phyloP scores from a whole-genome alignment of 805 yeast genomes.

The Monosporozyma yasuniensis region DNA sequence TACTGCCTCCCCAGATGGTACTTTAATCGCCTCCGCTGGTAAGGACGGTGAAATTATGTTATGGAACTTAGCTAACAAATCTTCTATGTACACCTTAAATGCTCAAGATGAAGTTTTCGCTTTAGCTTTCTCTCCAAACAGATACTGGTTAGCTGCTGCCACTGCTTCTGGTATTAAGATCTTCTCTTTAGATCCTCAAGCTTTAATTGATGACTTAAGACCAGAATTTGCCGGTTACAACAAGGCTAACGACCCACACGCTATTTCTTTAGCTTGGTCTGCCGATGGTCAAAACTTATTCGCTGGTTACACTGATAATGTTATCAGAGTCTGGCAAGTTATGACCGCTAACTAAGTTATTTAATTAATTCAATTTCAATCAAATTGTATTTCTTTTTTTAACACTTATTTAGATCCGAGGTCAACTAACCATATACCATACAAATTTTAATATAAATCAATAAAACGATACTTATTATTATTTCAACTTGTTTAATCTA shows the following conservation, averaged over 20 bases:
- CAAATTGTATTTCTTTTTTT: not conserved
- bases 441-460: constrained; percentile 1
- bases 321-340: constrained; percentile 99
- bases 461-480: not conserved
- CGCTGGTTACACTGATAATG: constrained; percentile 99
- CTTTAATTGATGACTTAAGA: constrained; percentile 91
- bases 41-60: constrained; percentile 98
- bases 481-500: not conserved
- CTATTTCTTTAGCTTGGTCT: constrained; percentile 98
- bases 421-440: constrained; percentile 1
- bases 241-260: constrained; percentile 95
- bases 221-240: constrained; percentile 88
- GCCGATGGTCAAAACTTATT: constrained; percentile 99
- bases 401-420: not conserved
- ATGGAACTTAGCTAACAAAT: constrained; percentile 88
- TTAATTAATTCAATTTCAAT: not conserved
- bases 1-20: constrained; percentile 99
- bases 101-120: constrained; percentile 97
- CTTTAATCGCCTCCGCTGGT: constrained; percentile 98
- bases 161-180: constrained; percentile 96
- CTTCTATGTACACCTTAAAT: constrained; percentile 83
- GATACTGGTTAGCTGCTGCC: constrained; percentile 99
- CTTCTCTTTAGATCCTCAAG: constrained; percentile 93
- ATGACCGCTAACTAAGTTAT: constrained; percentile 54
- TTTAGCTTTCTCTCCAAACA: constrained; percentile 99